Percentiles rank a stretch among this genome's conserved stretches.
phyloP scores from a whole-genome alignment of 345 rosid species.

The Salix dunnii region DNA sequence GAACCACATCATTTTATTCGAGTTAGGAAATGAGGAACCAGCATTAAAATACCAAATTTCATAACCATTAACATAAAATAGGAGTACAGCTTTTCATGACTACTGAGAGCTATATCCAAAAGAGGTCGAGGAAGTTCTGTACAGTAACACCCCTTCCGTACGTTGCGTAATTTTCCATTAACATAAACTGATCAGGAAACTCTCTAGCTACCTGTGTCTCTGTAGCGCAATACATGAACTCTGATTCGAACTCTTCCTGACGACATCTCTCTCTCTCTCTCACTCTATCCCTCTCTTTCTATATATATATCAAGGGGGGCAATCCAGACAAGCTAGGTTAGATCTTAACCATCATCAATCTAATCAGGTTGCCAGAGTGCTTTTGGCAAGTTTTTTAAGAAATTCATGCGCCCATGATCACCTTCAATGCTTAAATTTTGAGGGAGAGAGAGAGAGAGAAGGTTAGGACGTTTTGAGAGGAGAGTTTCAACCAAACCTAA shows the following conservation, averaged over 20 bases:
- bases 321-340: not conserved
- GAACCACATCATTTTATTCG: not conserved
- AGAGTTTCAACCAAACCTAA: not conserved
- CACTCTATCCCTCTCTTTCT: no score
- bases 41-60: not conserved
- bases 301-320: fast-evolving
- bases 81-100: not conserved
- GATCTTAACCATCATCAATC: not conserved
- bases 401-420: no score
- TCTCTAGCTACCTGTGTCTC: not conserved
- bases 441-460: not conserved
- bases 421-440: not conserved
- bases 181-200: not conserved
- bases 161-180: not conserved
- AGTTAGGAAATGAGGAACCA: not conserved
- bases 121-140: no score
- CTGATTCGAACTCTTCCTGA: no score
- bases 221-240: no score
- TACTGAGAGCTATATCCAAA: no score
- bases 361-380: not conserved
- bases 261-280: no score
- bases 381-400: not conserved
- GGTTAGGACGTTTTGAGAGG: not conserved
- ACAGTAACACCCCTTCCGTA: no score
- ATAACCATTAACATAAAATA: not conserved